Base-by-base conservation (phyloP, 2,329 filamentous ascomycete species). In the Cladosporium sp. region DNA sequence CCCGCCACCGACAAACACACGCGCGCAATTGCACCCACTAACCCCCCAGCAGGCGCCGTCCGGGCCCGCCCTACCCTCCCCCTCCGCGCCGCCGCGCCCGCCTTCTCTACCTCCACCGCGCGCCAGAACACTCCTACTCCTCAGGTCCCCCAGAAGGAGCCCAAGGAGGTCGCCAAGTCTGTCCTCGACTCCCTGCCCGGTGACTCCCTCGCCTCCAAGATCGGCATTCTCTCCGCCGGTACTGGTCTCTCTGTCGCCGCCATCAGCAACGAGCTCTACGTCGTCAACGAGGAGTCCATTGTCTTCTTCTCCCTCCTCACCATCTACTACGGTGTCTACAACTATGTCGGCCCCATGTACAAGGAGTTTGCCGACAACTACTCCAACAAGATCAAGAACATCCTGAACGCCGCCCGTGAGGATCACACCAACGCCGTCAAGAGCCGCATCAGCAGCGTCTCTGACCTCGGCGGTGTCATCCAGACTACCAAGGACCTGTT, bases 261-360 rank as follows among this genome's bases (percentile, higher is more conserved):
- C 73, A 92, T 99, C 80, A 95, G 90, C 87, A 99, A 96, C 82
- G 94, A 99, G 86, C 92, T 97, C 83, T 97, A 97, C 80, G 92
- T 99, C 76, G 84, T 99, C 80, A 99, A 99, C 82, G 94, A 99
- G 84, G 94, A 99, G 84, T 89, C 92, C 65, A 89, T 99, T 74
- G 90, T 96, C 73, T 90, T 90, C 67, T 85, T 99, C 80, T 94
- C 89, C 77, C 84, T 99, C 72, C 82, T 97, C 74, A 91, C 88
- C 75, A 90, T 97, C 74, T 99, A 96, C 88, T 88, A 83, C 73
- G 91, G 87, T 64, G 84, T 96, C 71, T 93, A 90, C 81, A 94
- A 95, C 80, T 97, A 91, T 76, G 92, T 90, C 72, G 94, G 93
- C 58, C 94, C 94, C 61, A 82, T 88, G 77, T 97, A 97, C 85